Evolutionary conservation across 140 eudicot species (phyloP).

Genomic region (Bidens hawaiensis): DNA sequence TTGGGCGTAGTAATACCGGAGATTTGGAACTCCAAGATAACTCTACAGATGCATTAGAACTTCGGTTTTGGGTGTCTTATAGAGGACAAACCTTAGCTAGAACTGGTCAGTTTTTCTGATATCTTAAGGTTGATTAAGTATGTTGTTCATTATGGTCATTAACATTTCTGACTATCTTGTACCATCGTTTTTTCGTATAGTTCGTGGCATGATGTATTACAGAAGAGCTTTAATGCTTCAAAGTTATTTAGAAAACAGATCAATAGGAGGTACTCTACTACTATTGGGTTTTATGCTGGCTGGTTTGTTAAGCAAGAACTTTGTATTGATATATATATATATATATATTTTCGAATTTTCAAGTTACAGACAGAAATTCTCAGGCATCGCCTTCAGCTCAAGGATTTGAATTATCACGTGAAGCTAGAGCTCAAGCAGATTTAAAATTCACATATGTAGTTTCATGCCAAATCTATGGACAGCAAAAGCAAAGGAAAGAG

Average conservation of each 20-base stretch:
- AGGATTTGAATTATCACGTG: slow-evolving; percentile 88
- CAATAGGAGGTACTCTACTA: slow-evolving; percentile 59
- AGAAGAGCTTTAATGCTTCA: slow-evolving; percentile 97
- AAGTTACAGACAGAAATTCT: slow-evolving; percentile 42
- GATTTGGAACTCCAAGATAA: slow-evolving; percentile 78
- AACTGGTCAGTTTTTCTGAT: slow-evolving; percentile 57
- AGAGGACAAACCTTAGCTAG: slow-evolving; percentile 95
- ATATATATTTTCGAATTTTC: not conserved
- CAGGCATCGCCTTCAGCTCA: slow-evolving; percentile 41
- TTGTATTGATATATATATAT: not conserved
- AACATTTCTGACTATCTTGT: slow-evolving; percentile 8
- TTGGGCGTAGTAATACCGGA: slow-evolving; percentile 55
- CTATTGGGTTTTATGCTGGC: not conserved
- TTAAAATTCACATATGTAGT: slow-evolving; percentile 90
- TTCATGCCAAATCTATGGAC: slow-evolving; percentile 98
- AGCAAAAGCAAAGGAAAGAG: slow-evolving; percentile 79
- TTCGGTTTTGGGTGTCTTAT: slow-evolving; percentile 98
- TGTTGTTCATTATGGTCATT: not conserved
- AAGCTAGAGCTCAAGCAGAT: slow-evolving; percentile 97
- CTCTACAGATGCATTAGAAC: slow-evolving; percentile 70
- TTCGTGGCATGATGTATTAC: slow-evolving; percentile 99
- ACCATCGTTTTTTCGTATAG: slow-evolving; percentile 34
- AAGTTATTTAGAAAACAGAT: slow-evolving; percentile 75
- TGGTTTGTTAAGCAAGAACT: slow-evolving; percentile 3
- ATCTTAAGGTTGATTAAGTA: not conserved